Percentiles rank a stretch among this genome's conserved stretches.
Conservation (phyloP, 768 basidiomycete species). For the Infundibulicybe gibba region DNA sequence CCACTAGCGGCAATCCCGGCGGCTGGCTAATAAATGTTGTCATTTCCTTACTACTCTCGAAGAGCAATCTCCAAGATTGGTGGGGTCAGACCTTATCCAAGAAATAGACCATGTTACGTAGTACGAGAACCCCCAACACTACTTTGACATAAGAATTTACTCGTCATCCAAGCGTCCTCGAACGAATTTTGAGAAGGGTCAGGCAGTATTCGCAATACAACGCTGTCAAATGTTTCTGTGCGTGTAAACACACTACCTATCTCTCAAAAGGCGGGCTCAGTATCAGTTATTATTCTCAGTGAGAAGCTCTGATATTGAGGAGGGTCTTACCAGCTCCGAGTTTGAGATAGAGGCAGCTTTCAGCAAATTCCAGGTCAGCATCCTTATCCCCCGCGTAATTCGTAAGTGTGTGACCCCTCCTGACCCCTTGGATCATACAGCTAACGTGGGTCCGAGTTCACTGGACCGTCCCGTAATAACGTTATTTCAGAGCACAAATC, state of each 20-base stretch:
- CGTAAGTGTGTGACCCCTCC: not conserved
- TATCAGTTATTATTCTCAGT: conserved; percentile 23
- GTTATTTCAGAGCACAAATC: conserved; percentile 21
- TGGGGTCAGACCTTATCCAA: conserved; percentile 34
- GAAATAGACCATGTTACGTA: conserved; percentile 38
- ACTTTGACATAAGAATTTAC: too few relatives aligned
- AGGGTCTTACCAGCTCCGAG: conserved; percentile 40
- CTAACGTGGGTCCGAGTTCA: conserved; percentile 15
- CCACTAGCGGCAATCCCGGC: conserved; percentile 42
- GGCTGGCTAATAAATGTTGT: conserved; percentile 38
- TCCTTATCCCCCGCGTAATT: conserved; percentile 14
- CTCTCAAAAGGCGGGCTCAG: not conserved
- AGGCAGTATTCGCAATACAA: conserved; percentile 35
- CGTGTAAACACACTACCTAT: conserved; percentile 11
- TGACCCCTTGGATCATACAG: conserved; percentile 7
- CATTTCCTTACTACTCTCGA: conserved; percentile 32
- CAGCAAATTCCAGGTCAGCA: conserved; percentile 32
- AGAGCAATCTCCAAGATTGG: conserved; percentile 33
- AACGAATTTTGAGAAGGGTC: conserved; percentile 33
- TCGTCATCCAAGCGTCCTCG: conserved; percentile 31
- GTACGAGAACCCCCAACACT: conserved; percentile 25
- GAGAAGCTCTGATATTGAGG: conserved; percentile 40
- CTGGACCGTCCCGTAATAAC: not conserved
- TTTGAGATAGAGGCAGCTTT: conserved; percentile 38
- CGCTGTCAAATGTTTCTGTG: conserved; percentile 34